Evolutionary conservation across 2,329 filamentous ascomycete species (phyloP).

Genomic region (Colletotrichum liaoningense): DNA sequence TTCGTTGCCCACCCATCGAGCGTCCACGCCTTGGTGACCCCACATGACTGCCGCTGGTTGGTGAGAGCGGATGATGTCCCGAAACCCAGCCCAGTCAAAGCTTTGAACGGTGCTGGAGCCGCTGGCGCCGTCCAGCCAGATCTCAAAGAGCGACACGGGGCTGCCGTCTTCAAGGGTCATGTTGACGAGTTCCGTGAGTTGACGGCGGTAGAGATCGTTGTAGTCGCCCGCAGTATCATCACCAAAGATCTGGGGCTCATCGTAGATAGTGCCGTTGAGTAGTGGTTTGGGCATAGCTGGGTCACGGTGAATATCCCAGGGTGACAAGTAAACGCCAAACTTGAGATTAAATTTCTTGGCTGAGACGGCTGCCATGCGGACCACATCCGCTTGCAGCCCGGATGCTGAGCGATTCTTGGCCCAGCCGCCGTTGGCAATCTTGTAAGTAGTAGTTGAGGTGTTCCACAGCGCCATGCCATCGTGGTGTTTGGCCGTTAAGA

Average conservation of each 20-base stretch:
- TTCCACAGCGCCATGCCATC: conserved; percentile 50
- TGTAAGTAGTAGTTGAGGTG: conserved; percentile 47
- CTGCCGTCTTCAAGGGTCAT: neutral
- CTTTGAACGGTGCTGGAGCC: conserved; percentile 44
- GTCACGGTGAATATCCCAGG: too few relatives aligned
- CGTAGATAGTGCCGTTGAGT: too few relatives aligned
- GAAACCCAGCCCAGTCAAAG: conserved; percentile 43
- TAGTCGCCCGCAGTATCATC: too few relatives aligned
- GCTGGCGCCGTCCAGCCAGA: conserved; percentile 47
- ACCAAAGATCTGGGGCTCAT: too few relatives aligned
- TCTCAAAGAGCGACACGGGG: conserved; percentile 46
- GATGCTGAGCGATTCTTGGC: conserved; percentile 27
- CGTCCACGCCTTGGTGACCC: conserved; percentile 45
- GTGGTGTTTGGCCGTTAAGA: conserved; percentile 50
- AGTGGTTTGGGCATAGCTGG: too few relatives aligned
- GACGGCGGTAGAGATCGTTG: too few relatives aligned
- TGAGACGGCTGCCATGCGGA: too few relatives aligned
- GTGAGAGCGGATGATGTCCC: conserved; percentile 22
- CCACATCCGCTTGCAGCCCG: too few relatives aligned
- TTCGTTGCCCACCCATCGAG: conserved; percentile 47
- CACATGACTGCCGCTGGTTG: conserved; percentile 44
- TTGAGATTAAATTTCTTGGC: too few relatives aligned
- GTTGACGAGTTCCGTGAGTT: too few relatives aligned
- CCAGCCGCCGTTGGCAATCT: conserved; percentile 46
- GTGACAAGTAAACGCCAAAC: too few relatives aligned